Conservation (phyloP, 331 rosid genomes). For the Pyracantha coccinea region DNA sequence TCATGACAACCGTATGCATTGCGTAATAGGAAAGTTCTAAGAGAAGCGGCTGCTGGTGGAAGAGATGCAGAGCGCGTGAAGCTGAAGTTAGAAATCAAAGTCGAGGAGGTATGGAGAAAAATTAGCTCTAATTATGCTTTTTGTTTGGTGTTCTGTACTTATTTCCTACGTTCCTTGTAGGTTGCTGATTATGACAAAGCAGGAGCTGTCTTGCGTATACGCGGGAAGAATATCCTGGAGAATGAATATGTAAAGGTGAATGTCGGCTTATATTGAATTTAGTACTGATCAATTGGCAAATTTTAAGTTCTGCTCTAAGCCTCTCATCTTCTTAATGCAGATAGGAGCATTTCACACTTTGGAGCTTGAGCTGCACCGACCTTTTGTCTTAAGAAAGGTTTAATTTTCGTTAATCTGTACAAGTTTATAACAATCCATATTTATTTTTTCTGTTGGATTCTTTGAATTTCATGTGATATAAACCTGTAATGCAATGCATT, state of each 20-base stretch:
- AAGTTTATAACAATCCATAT: not conserved
- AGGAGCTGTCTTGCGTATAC: conserved; percentile 72
- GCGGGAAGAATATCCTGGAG: conserved; percentile 81
- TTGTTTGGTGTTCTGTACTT: not conserved
- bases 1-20: not conserved
- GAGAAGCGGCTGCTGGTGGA: conserved; percentile 77
- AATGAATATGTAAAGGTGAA: conserved; percentile 88
- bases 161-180: conserved; percentile 21
- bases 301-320: not conserved
- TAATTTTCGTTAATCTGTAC: not conserved
- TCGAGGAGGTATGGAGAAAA: conserved; percentile 57
- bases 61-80: conserved; percentile 84
- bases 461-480: not conserved
- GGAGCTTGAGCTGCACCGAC: conserved; percentile 89
- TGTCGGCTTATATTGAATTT: conserved; percentile 2
- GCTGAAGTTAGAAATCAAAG: conserved; percentile 83
- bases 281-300: not conserved
- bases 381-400: conserved; percentile 90
- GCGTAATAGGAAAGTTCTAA: conserved; percentile 66
- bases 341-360: conserved; percentile 91
- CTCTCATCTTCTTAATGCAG: conserved; percentile 36
- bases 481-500: not conserved
- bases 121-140: not conserved
- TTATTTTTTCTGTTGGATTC: not conserved
- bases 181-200: conserved; percentile 85